Percentiles rank a stretch among this genome's conserved stretches.
Evolutionary conservation across 2,329 filamentous ascomycete genomes (phyloP).

Genomic region (Botrytis fragariae): DNA sequence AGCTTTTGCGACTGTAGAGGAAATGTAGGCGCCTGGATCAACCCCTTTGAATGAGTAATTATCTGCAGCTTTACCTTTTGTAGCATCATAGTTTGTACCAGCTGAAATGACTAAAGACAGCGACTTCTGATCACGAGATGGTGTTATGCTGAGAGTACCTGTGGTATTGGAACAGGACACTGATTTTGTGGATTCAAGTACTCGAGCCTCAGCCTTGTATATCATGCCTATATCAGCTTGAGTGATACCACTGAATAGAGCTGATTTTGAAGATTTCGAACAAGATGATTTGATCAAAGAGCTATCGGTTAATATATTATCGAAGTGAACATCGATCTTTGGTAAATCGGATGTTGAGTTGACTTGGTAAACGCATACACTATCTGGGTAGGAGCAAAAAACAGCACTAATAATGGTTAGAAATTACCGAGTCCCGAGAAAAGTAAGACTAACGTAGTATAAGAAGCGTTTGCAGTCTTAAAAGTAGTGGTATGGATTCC

Average conservation of each 20-base stretch:
- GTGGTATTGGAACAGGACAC: slow-evolving; percentile 26
- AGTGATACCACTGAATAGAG: slow-evolving; percentile 41
- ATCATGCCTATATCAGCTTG: slow-evolving; percentile 46
- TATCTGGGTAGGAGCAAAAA: slow-evolving; percentile 47
- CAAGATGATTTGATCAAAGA: slow-evolving; percentile 39
- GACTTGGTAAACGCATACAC: slow-evolving; percentile 39
- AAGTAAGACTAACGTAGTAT: neutral
- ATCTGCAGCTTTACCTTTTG: slow-evolving; percentile 45
- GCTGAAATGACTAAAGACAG: slow-evolving; percentile 46
- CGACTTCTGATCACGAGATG: slow-evolving; percentile 29
- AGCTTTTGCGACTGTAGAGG: slow-evolving; percentile 35
- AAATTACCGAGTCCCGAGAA: slow-evolving; percentile 29
- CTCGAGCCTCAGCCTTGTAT: slow-evolving; percentile 42
- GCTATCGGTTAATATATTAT: slow-evolving; percentile 42
- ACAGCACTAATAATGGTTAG: slow-evolving; percentile 38
- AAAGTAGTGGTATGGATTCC: slow-evolving; percentile 42
- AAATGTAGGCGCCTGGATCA: slow-evolving; percentile 44
- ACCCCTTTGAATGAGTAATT: slow-evolving; percentile 49
- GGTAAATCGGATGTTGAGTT: slow-evolving; percentile 40
- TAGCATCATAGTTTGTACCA: slow-evolving; percentile 50
- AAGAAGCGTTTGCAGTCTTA: neutral
- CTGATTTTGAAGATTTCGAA: slow-evolving; percentile 30
- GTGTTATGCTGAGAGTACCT: slow-evolving; percentile 37
- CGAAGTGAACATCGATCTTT: slow-evolving; percentile 42
- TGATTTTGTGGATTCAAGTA: slow-evolving; percentile 29